These are phyloP conservation scores for Polytolypa hystricis DNA, from an alignment of 2,329 filamentous ascomycete genomes.

Conservation along the genomic window DNA sequence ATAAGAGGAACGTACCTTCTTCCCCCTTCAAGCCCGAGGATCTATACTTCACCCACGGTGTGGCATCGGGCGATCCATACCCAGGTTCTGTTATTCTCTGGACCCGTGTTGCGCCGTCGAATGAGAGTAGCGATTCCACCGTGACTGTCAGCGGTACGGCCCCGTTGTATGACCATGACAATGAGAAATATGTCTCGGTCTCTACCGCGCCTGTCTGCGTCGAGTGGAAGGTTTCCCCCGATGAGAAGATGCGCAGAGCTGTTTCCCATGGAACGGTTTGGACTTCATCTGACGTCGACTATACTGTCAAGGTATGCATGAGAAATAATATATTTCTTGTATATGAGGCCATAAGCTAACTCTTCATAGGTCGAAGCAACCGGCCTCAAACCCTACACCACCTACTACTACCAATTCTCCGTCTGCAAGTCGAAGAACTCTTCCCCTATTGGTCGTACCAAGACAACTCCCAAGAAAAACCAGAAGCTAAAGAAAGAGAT, in stretches of 20 bases:
- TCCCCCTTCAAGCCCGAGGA: constrained; percentile 34
- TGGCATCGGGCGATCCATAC: constrained; percentile 39
- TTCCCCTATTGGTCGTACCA: constrained; percentile 55
- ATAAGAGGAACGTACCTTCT: constrained; percentile 42
- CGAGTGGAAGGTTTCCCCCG: constrained; percentile 48
- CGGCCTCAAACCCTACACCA: constrained; percentile 52
- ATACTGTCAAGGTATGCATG: constrained; percentile 52
- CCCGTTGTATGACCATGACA: constrained; percentile 37
- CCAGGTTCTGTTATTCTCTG: constrained; percentile 34
- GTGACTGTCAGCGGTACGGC: constrained; percentile 47
- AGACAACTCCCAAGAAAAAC: constrained; percentile 51
- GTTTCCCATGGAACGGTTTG: constrained; percentile 50
- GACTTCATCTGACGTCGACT: constrained; percentile 64
- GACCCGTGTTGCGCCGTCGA: constrained; percentile 32
- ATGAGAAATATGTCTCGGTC: constrained; percentile 23
- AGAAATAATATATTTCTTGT: constrained; percentile 9
- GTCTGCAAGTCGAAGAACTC: constrained; percentile 52
- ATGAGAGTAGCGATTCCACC: constrained; percentile 38
- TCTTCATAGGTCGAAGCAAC: constrained; percentile 49
- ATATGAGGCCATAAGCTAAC: neutral
- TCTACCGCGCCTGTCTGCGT: constrained; percentile 56
- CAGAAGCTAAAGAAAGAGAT: constrained; percentile 45
- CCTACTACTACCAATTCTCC: constrained; percentile 54
- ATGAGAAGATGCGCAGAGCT: constrained; percentile 34
- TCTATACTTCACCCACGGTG: constrained; percentile 55